Percentiles rank a stretch among this genome's conserved stretches.
phyloP scores from a whole-genome alignment of 805 yeast genomes.

The Candida parachauliodes region DNA sequence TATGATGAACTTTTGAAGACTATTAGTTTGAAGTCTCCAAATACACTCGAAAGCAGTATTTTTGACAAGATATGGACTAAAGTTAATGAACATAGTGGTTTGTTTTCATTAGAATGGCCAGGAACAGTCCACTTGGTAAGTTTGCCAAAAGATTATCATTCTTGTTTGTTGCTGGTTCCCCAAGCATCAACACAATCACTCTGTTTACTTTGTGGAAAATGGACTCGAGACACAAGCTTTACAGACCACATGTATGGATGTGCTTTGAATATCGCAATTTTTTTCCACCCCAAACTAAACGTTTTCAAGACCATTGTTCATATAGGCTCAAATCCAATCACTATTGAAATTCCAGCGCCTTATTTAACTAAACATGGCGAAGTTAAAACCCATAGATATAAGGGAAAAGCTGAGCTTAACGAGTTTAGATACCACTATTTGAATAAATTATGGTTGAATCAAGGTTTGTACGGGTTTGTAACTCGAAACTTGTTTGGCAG shows the following conservation, averaged over 20 bases:
- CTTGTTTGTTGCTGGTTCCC: slow-evolving; percentile 18
- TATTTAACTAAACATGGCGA: slow-evolving; percentile 77
- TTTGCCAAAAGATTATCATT: slow-evolving; percentile 43
- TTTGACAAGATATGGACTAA: slow-evolving; percentile 23
- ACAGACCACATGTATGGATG: slow-evolving; percentile 27
- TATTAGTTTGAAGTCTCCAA: slow-evolving; percentile 2
- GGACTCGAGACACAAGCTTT: slow-evolving; percentile 17
- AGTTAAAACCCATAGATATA: slow-evolving; percentile 52
- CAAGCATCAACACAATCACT: slow-evolving; percentile 23
- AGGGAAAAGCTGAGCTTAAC: slow-evolving; percentile 56
- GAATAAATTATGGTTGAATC: slow-evolving; percentile 59
- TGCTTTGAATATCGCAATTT: slow-evolving; percentile 21
- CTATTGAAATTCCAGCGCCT: slow-evolving; percentile 53
- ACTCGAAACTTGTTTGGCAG: slow-evolving; percentile 29
- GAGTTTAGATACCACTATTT: slow-evolving; percentile 51
- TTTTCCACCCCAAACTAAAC: slow-evolving; percentile 25
- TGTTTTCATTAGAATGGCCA: slow-evolving; percentile 44
- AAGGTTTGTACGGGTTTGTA: slow-evolving; percentile 50
- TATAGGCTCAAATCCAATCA: slow-evolving; percentile 22
- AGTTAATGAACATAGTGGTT: slow-evolving; percentile 15
- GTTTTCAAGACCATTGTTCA: slow-evolving; percentile 20
- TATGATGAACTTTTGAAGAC: slow-evolving; percentile 16
- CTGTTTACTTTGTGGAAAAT: slow-evolving; percentile 35
- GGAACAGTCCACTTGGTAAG: slow-evolving; percentile 51
- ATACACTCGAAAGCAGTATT: slow-evolving; percentile 18